Conservation (phyloP, 306 rosid species). For the Castanea crenata region DNA sequence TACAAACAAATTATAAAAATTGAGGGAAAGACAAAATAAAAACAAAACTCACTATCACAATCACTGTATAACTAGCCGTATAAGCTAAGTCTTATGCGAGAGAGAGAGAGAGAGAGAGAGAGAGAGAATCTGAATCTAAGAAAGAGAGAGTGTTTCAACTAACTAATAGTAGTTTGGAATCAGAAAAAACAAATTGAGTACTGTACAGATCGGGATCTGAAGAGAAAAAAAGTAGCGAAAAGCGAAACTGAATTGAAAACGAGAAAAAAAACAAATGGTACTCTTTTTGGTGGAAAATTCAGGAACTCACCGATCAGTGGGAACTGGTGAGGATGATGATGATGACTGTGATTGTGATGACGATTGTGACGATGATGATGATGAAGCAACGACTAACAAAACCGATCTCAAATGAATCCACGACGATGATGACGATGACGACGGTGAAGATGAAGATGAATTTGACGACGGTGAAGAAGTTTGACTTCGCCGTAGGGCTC, state of each 20-base stretch:
- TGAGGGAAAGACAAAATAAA: background rate
- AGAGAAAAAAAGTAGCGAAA: conserved; percentile 25
- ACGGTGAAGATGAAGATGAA: conserved; percentile 32
- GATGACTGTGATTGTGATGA: background rate
- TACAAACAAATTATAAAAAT: too few species aligned
- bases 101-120: background rate
- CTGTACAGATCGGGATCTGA: conserved; percentile 52
- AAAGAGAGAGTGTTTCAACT: background rate
- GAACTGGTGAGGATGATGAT: conserved; percentile 60
- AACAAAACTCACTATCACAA: background rate
- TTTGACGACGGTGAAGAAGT: conserved; percentile 78
- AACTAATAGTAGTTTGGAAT: conserved; percentile 17
- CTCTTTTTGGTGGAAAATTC: conserved; percentile 15
- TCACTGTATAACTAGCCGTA: background rate
- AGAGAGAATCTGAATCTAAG: conserved; percentile 23
- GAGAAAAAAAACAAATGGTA: background rate
- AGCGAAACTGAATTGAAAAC: background rate
- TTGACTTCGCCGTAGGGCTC: conserved; percentile 83
- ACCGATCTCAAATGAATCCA: conserved; percentile 99
- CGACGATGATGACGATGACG: conserved; percentile 75
- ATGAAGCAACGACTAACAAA: conserved; percentile 84
- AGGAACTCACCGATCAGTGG: conserved; percentile 97
- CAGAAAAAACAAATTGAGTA: background rate
- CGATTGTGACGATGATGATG: conserved; percentile 14
- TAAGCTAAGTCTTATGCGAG: background rate